A percentile compares a stretch with the other conserved stretches of the same genome.
Conservation (phyloP, 1,284 basidiomycete species). For the Tylopilus orsonianus region DNA sequence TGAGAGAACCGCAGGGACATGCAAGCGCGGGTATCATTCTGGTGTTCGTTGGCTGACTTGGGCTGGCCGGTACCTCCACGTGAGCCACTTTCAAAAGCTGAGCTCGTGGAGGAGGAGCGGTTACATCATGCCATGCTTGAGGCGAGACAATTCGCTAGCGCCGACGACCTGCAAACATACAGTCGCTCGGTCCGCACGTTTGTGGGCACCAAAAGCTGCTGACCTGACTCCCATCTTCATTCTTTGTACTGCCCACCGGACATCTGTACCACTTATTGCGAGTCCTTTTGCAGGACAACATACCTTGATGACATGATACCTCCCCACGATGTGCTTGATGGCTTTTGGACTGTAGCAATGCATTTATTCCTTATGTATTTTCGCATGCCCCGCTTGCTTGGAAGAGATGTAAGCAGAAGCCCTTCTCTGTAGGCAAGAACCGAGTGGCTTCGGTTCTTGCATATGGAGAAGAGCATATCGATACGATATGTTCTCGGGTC, state of each 20-base stretch:
- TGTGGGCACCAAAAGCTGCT: conserved; percentile 54
- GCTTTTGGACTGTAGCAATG: conserved; percentile 22
- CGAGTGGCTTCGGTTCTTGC: conserved; percentile 28
- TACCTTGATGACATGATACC: conserved; percentile 32
- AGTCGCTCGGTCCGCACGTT: conserved; percentile 62
- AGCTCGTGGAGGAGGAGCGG: conserved; percentile 66
- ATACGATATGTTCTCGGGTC: background rate
- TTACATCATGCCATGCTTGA: conserved; percentile 65
- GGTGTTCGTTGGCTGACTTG: conserved; percentile 60
- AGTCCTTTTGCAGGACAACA: conserved; percentile 13
- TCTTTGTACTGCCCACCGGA: background rate
- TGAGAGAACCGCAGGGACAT: conserved; percentile 52
- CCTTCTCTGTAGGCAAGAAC: conserved; percentile 31
- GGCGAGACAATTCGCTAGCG: conserved; percentile 50
- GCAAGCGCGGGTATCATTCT: conserved; percentile 63
- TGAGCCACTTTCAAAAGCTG: conserved; percentile 64
- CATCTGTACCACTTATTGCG: conserved; percentile 1
- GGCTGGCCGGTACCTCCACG: conserved; percentile 62
- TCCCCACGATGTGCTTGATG: conserved; percentile 4
- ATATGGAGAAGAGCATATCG: conserved; percentile 31
- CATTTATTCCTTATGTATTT: conserved; percentile 29
- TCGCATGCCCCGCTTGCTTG: conserved; percentile 5
- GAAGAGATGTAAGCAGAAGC: background rate
- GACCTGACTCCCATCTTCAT: conserved; percentile 1
- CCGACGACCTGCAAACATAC: conserved; percentile 55